phyloP scores from a whole-genome alignment of 2,329 filamentous ascomycete species.

The Fusarium longipes region DNA sequence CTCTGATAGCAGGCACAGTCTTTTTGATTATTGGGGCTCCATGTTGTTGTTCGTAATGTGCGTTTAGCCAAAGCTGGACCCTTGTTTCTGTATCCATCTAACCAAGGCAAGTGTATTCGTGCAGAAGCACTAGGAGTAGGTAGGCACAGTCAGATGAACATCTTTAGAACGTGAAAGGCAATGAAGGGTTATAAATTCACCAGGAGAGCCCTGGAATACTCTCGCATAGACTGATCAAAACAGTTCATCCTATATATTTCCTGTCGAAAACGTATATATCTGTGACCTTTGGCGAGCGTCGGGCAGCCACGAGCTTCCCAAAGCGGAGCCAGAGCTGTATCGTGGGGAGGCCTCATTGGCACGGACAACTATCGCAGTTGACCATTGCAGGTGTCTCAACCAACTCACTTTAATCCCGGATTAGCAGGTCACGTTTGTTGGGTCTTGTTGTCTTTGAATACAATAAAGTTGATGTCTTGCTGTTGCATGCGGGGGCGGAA shows the following conservation, averaged over 20 bases:
- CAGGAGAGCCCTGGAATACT: background rate
- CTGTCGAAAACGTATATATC: slow-evolving; percentile 18
- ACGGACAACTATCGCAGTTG: background rate
- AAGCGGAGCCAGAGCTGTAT: slow-evolving; percentile 25
- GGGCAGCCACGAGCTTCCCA: background rate
- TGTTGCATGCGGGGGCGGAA: slow-evolving; percentile 5
- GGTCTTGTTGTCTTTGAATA: background rate
- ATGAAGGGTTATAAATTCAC: background rate
- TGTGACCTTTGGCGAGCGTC: background rate
- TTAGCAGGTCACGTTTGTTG: background rate
- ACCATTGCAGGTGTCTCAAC: slow-evolving; percentile 13
- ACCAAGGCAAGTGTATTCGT: background rate
- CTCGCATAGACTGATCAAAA: background rate
- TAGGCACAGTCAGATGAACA: background rate
- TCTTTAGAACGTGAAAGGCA: background rate
- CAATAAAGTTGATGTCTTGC: background rate
- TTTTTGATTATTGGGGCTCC: background rate
- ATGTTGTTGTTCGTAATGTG: background rate
- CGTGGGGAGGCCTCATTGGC: background rate
- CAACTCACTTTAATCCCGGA: background rate
- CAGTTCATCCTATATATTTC: background rate
- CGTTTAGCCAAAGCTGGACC: background rate
- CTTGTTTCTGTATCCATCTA: slow-evolving; percentile 4
- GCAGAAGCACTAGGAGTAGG: background rate
- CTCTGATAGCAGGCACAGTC: background rate